Evolutionary conservation across 2,329 filamentous ascomycete genomes (phyloP), one percentile per base, ranked within the genome.

Genomic region (Talaromyces verruculosus): DNA sequence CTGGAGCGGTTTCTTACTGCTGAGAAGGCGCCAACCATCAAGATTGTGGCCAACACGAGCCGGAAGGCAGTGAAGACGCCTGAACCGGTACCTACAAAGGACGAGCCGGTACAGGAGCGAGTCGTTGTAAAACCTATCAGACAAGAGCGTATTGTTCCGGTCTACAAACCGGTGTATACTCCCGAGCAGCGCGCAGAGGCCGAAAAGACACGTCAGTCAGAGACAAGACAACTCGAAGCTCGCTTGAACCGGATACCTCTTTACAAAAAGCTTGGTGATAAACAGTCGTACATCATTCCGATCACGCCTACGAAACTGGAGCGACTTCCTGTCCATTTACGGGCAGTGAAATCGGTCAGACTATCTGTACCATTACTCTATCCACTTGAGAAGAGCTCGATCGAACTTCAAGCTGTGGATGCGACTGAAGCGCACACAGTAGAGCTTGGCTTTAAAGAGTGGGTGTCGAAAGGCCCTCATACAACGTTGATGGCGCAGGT

Each of bases 181-280:
- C 77, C 78, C 41, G 85, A 88, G 57, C 83, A 92, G 73, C 88
- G 86, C 65, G 79, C 80, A 3, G 81, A 84, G 67, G 91, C 91
- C 37, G 86, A 87, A 72, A 83, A 84, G 47, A 84, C 85, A 63
- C 83, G 91, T 67, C 85, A 87, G 22, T 80, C 84, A 58, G 90
- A 94, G 73, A 85, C 86, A 28, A 85, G 88, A 43, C 91, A 93
- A 72, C 83, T 95, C 0, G 90, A 93, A 78, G 85, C 91, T 33
- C 87, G 91, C 37, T 88, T 95, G 82, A 86, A 89, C 17, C 84
- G 89, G 69, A 74, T 90, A 60, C 83, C 87, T 1, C 77, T 87
- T 41, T 95, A 90, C 73, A 85, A 87, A 35, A 90, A 89, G 68
- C 89, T 88, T 1, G 80, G 84, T 35, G 90, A 93, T 76, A 90